Evolutionary conservation across 2,329 filamentous ascomycete species (phyloP), one percentile per base, ranked within the genome.

Genomic region (Stagonosporopsis rhizophila): DNA sequence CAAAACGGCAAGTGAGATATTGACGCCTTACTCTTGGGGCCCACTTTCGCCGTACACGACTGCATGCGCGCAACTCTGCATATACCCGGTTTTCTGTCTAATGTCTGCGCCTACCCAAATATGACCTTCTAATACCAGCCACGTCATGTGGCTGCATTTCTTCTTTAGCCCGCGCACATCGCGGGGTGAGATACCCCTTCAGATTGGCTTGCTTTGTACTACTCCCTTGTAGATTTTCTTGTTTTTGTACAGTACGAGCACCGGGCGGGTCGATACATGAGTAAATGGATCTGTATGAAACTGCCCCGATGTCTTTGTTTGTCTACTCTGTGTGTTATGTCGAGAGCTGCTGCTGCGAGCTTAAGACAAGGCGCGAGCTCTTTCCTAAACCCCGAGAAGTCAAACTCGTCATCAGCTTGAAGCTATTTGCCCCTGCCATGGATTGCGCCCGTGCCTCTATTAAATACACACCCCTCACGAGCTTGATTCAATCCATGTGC

Each of bases 41-140:
- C 20, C 44, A 15, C 44, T 44, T 53, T 56, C 60, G 58, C 67
- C 59, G 60, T 70, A 59, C 68, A 72, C 66, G 72, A 74, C 67
- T 72, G 65, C 68, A 73, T 70, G 69, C 69, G 58, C 56, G 58
- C 59, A 51, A 62, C 67, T 69, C 70, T 72, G 70, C 71, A 74
- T 75, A 75, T 75, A 75, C 73, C 73, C 72, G 62, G 67, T 65
- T 71, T 62, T 59, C 52, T 62, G 48, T 60, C 38, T 70, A 67
- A 67, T 63, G 64, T 54, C 65, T 65, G 59, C 49, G 34, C 38
- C 35, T 59, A 46, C 50, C 56, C 25, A 42, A 35, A 38, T 62
- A 70, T 47, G 59, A 56, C 22, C 48, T 71, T 68, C 58, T 70
- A 72, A 70, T 70, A 57, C 46, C 42, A 44, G 52, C 38, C 28